Conservation (phyloP, 768 basidiomycete species). For the Podaxis carcinomalis region DNA sequence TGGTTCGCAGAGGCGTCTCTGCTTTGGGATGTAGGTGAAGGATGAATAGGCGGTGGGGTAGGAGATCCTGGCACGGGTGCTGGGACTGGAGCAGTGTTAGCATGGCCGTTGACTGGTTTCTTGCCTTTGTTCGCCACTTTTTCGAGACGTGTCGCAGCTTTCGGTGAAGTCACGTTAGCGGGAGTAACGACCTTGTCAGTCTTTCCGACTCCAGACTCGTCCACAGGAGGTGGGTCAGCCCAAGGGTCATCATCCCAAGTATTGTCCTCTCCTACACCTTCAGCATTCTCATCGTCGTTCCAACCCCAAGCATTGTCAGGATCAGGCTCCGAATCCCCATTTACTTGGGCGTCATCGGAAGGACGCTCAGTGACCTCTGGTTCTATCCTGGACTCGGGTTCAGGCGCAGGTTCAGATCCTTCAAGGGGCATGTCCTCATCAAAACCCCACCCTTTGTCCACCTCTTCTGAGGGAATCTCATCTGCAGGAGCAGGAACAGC, state of each 20-base stretch:
- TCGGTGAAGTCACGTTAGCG: constrained; percentile 30
- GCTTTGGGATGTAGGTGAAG: constrained; percentile 10
- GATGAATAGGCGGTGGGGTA: constrained; percentile 4
- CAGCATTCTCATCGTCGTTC: constrained; percentile 49
- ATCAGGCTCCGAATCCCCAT: constrained; percentile 32
- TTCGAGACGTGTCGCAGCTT: constrained; percentile 54
- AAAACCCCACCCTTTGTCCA: constrained; percentile 48
- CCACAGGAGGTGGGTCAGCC: constrained; percentile 39
- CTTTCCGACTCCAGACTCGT: constrained; percentile 20
- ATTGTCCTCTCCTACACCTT: constrained; percentile 29
- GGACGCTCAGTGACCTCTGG: constrained; percentile 5
- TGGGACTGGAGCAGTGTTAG: constrained; percentile 18
- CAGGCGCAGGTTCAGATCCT: constrained; percentile 9
- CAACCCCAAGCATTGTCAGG: constrained; percentile 72
- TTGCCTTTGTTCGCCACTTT: constrained; percentile 54
- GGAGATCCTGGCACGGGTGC: constrained; percentile 17
- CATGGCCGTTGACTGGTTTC: constrained; percentile 33
- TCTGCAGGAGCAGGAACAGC: constrained; percentile 16
- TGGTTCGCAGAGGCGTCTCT: background rate
- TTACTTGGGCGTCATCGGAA: constrained; percentile 8
- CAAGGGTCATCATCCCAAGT: constrained; percentile 72
- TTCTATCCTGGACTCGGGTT: constrained; percentile 3
- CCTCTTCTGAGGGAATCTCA: constrained; percentile 24
- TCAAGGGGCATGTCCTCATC: constrained; percentile 31
- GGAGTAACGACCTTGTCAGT: constrained; percentile 24